Conservation (phyloP, 257 asterid genomes). For the Solanum paucissectum region DNA sequence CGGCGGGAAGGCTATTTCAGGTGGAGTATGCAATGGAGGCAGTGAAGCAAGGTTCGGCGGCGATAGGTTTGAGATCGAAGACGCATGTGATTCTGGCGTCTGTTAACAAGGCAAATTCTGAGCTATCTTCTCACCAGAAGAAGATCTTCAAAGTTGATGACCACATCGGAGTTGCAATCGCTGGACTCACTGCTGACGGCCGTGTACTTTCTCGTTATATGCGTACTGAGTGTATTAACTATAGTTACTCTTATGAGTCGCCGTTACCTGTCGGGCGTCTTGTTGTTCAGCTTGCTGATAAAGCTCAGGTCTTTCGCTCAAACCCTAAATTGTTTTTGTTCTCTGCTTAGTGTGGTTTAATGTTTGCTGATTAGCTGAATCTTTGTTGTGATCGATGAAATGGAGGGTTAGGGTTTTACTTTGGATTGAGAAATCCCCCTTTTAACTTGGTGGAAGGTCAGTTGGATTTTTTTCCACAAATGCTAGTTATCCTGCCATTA, state of each 20-base stretch:
- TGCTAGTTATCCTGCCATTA: neutral
- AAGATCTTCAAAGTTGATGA: slow-evolving; percentile 99
- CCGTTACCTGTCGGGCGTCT: slow-evolving; percentile 90
- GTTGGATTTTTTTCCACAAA: neutral
- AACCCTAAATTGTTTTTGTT: slow-evolving; percentile 13
- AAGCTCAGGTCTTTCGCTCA: slow-evolving; percentile 70
- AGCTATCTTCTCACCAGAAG: slow-evolving; percentile 96
- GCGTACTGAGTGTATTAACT: slow-evolving; percentile 90
- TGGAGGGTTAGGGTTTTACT: neutral
- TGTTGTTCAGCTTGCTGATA: slow-evolving; percentile 97
- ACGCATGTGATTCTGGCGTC: slow-evolving; percentile 80
- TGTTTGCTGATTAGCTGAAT: neutral
- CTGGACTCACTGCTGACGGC: slow-evolving; percentile 98
- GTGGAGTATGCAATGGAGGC: slow-evolving; percentile 99
- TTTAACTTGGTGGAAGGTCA: neutral
- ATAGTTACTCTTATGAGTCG: slow-evolving; percentile 73
- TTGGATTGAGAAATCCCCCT: neutral
- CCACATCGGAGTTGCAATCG: slow-evolving; percentile 97
- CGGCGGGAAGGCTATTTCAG: slow-evolving; percentile 89
- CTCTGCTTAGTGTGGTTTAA: neutral
- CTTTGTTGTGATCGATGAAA: neutral
- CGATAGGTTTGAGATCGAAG: slow-evolving; percentile 93
- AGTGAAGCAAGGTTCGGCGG: slow-evolving; percentile 97
- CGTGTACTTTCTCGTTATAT: slow-evolving; percentile 90
- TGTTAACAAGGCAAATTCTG: slow-evolving; percentile 84